phyloP scores from a whole-genome alignment of 345 rosid genomes.

The Rhizophora apiculata region DNA sequence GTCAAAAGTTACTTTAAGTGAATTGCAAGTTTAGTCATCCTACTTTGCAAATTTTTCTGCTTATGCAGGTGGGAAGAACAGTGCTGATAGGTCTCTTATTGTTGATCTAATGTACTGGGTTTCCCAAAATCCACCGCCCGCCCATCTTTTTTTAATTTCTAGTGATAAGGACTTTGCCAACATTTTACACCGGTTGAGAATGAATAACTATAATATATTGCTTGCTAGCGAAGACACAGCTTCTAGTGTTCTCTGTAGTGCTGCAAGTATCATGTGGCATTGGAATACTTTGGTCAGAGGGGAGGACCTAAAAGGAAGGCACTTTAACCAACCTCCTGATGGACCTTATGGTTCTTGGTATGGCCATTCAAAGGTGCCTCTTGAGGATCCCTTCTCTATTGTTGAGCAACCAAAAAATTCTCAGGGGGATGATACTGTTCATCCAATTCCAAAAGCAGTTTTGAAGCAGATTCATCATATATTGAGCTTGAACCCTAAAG shows the following conservation, averaged over 20 bases:
- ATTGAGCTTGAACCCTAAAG: conserved; percentile 41
- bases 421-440: conserved; percentile 27
- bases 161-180: conserved; percentile 68
- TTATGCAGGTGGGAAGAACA: conserved; percentile 70
- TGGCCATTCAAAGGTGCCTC: conserved; percentile 65
- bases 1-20: no score
- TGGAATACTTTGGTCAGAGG: conserved; percentile 64
- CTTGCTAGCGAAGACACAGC: conserved; percentile 54
- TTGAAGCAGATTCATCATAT: conserved; percentile 45
- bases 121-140: conserved; percentile 89
- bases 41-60: conserved; percentile 6
- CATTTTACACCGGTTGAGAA: conserved; percentile 63
- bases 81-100: conserved; percentile 72
- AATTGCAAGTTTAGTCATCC: conserved; percentile 5
- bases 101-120: conserved; percentile 77
- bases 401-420: conserved; percentile 29
- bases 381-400: conserved; percentile 62
- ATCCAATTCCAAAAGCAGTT: conserved; percentile 47
- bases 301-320: conserved; percentile 43
- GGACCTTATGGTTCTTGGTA: conserved; percentile 93
- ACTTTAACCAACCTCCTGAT: conserved; percentile 89
- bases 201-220: conserved; percentile 86
- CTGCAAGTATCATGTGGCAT: conserved; percentile 91
- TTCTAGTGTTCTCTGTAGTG: conserved; percentile 64
- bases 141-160: conserved; percentile 79